Conservation (phyloP, 2,329 filamentous ascomycete genomes). For the Xylaria sp. region DNA sequence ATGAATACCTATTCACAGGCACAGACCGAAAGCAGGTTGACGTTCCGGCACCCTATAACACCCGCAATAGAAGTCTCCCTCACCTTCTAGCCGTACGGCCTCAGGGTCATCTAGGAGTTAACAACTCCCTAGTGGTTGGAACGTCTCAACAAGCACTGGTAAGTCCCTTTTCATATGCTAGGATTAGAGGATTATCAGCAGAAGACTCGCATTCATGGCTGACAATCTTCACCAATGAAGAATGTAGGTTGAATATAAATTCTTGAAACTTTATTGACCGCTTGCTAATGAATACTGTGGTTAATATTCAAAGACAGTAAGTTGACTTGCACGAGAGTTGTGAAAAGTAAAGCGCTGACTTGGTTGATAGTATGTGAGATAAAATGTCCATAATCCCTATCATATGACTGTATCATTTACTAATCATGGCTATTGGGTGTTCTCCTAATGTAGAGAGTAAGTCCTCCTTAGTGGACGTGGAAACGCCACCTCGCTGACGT, state of each 20-base stretch:
- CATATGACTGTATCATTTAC: neutral
- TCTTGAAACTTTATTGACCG: neutral
- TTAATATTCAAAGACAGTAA: slow-evolving; percentile 22
- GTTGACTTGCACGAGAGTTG: neutral
- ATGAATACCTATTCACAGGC: slow-evolving; percentile 18
- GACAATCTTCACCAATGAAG: slow-evolving; percentile 1
- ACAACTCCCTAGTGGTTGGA: neutral
- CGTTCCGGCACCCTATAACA: neutral
- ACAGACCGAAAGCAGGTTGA: neutral
- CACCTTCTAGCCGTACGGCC: neutral
- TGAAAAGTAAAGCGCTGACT: slow-evolving; percentile 2
- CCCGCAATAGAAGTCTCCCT: neutral
- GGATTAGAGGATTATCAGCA: neutral
- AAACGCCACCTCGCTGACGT: neutral
- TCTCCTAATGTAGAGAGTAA: slow-evolving; percentile 19
- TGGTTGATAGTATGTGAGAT: slow-evolving; percentile 26
- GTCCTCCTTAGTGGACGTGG: neutral
- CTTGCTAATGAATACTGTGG: slow-evolving; percentile 12
- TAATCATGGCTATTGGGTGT: neutral
- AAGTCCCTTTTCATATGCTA: neutral
- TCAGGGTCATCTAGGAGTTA: slow-evolving; percentile 2
- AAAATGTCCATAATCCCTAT: neutral
- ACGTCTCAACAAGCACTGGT: slow-evolving; percentile 9
- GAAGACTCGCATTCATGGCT: neutral
- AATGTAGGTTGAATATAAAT: slow-evolving; percentile 14